A percentile compares a stretch with the other conserved stretches of the same genome.
Conservation (phyloP, 768 basidiomycete species). For the Pulveroboletus sp. region DNA sequence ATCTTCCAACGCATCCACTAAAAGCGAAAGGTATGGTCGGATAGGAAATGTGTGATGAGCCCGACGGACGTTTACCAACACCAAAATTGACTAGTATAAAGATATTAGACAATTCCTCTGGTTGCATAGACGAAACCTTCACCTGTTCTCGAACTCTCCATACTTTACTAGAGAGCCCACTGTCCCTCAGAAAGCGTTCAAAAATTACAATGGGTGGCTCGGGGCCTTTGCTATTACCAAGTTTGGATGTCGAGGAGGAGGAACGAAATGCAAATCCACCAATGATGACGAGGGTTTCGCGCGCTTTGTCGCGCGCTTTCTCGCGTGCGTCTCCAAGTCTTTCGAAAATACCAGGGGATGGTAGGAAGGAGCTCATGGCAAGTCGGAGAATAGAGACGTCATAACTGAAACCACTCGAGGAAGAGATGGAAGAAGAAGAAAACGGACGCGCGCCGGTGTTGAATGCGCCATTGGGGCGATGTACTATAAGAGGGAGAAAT, state of each 20-base stretch:
- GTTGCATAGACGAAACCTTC: slow-evolving; percentile 19
- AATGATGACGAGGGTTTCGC: slow-evolving; percentile 68
- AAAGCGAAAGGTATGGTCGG: slow-evolving; percentile 67
- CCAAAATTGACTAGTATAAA: slow-evolving; percentile 49
- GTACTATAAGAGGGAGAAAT: slow-evolving; percentile 58
- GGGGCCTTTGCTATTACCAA: slow-evolving; percentile 51
- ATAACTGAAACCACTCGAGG: slow-evolving; percentile 37
- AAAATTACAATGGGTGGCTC: slow-evolving; percentile 69
- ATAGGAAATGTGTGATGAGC: slow-evolving; percentile 72
- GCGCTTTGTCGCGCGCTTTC: slow-evolving; percentile 64
- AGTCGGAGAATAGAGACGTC: slow-evolving; percentile 63
- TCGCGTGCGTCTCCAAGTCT: slow-evolving; percentile 77
- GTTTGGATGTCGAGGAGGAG: slow-evolving; percentile 42
- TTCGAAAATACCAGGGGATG: slow-evolving; percentile 74
- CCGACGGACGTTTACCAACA: slow-evolving; percentile 70
- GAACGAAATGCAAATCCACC: slow-evolving; percentile 68
- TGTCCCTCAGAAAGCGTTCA: slow-evolving; percentile 68
- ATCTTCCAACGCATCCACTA: slow-evolving; percentile 88
- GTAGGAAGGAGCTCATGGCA: slow-evolving; percentile 62
- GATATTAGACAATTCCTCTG: not conserved
- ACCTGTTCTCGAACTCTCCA: slow-evolving; percentile 88
- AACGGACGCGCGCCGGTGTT: slow-evolving; percentile 32
- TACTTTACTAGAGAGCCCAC: slow-evolving; percentile 73
- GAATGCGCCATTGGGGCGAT: slow-evolving; percentile 31
- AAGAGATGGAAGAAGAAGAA: slow-evolving; percentile 53